Base-by-base conservation (phyloP, 805 yeast species). In the Zygosaccharomyces gambellarensis region DNA sequence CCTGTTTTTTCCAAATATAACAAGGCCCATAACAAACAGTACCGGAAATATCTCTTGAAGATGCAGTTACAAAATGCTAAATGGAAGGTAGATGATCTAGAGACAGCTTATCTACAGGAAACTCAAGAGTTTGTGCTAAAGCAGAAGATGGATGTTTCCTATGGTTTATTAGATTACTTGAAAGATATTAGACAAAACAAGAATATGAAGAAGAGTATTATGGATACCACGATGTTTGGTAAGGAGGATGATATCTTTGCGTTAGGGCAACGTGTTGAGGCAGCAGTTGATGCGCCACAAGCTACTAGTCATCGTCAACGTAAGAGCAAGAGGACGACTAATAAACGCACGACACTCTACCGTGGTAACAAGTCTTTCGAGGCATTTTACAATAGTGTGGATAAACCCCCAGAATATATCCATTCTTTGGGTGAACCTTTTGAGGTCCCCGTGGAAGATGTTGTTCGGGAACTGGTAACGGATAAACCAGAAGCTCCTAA, bases 1-100 rank as follows among this genome's bases (percentile, higher is more conserved):
- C 67, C 68, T 4, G 65, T 65, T 2, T 64, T 70, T 45, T 60
- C 62, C 6, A 54, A 58, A 23, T 59, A 70, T 41, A 63, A 69
- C 39, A 63, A 55, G 45, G 55, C 57, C 1, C 56, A 58, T 39
- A 51, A 62, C 7, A 56, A 58, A 36, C 61, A 59, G 9, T 64
- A 60, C 36, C 52, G 58, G 36, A 52, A 59, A 19, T 64, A 55
- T 34, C 64, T 58, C 38, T 49, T 64, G 23, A 52, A 54, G 22
- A 63, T 63, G 67, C 69, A 66, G 45, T 56, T 64, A 23, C 64
- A 64, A 44, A 49, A 53, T 27, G 51, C 56, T 6, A 57, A 58
- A 42, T 53, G 61, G 57, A 55, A 57, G 42, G 60, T 62, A 2
- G 51, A 53, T 10, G 55, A 47, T 6, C 36, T 65, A 8, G 68